These are phyloP conservation scores for Musa itinerans DNA, from an alignment of 176 grass and related monocot genomes.

Conservation along the genomic window DNA sequence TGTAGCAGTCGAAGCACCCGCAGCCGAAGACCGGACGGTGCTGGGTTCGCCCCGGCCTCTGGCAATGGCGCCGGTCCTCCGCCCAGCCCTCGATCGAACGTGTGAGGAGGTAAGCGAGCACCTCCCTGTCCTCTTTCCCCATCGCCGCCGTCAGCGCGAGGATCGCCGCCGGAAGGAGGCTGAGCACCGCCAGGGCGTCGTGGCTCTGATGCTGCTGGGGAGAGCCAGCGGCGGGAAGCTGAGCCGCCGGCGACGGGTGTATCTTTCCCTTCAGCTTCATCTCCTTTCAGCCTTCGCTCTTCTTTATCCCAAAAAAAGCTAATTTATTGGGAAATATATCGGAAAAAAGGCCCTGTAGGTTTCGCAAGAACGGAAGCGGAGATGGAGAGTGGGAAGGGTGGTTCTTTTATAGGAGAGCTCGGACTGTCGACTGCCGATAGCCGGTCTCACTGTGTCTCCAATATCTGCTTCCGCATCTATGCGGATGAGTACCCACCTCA, in stretches of 20 bases:
- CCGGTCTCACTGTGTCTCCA: too few species aligned
- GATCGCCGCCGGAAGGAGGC: constrained; percentile 40
- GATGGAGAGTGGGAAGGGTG: too few species aligned
- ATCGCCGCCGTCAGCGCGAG: constrained; percentile 33
- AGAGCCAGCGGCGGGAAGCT: too few species aligned
- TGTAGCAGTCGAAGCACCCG: constrained; percentile 86
- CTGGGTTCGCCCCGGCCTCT: background rate
- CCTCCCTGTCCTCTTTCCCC: constrained; percentile 51
- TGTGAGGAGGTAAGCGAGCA: constrained; percentile 60
- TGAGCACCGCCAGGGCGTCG: constrained; percentile 18
- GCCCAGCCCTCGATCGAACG: constrained; percentile 42
- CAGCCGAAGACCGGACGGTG: constrained; percentile 52
- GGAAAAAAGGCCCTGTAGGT: too few species aligned
- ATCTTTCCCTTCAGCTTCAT: constrained; percentile 59
- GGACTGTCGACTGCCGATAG: too few species aligned
- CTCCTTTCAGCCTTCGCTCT: background rate
- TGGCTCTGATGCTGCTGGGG: too few species aligned
- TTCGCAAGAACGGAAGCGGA: too few species aligned
- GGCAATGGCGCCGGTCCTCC: background rate
- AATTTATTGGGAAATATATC: background rate
- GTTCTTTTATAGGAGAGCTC: too few species aligned
- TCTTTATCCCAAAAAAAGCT: background rate
- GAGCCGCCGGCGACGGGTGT: constrained; percentile 42
- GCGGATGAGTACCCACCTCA: too few species aligned
- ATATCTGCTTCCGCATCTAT: too few species aligned